Evolutionary conservation across 1,139 yeast genomes (phyloP), one percentile per base, ranked within the genome.

Genomic region (Lodderomyces pseudojiufengensis): DNA sequence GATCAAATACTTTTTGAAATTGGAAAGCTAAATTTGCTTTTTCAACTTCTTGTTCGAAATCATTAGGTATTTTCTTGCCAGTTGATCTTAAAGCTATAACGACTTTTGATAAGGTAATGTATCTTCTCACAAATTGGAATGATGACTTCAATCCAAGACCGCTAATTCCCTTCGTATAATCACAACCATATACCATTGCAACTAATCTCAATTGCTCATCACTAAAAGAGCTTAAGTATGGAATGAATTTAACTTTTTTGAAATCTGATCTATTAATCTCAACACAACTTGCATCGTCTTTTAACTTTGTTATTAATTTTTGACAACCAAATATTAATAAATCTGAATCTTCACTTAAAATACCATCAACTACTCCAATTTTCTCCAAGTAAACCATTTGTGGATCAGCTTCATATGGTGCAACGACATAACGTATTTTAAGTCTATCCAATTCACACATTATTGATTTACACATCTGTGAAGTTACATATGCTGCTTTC

Each of bases 351-450:
- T 94, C 99, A 27, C 95, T 83, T 9, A 94, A 69, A 7, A 94
- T 84, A 0, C 94, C 98, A 45, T 87, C 84, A 8, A 88, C 94
- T 1, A 76, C 39, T 0, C 94, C 94, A 0, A 63, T 48, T 41
- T 78, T 77, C 54, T 92, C 98, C 33, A 94, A 67, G 50, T 82
- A 87, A 6, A 92, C 97, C 83, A 94, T 77, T 56, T 94, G 98
- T 0, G 98, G 85, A 56, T 94, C 99, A 0, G 98, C 98, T 61
- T 94, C 99, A 55, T 88, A 94, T 0, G 99, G 99, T 0, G 99
- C 98, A 8, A 94, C 98, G 12, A 92, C 76, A 50, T 78, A 92
- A 44, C 71, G 72, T 32, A 94, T 78, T 1, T 63, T 59, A 33
- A 72, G 65, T n/a, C 56, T 51, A 47, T 79, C 80, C 43, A 94